Evolutionary conservation across 805 yeast species (phyloP).

Genomic region (Zygotorulaspora florentina): DNA sequence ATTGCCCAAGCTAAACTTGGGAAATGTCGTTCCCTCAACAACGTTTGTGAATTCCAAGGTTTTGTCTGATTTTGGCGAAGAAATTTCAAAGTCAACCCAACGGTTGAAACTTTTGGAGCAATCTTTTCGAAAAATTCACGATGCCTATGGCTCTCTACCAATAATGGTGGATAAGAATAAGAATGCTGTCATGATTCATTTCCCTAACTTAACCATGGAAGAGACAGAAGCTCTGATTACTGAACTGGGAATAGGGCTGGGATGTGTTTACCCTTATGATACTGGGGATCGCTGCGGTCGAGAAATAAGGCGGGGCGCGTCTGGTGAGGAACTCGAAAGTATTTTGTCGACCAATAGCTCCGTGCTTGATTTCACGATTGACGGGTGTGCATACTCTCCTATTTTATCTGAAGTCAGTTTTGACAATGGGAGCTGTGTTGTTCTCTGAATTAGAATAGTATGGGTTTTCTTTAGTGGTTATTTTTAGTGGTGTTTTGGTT

Average conservation of each 20-base stretch:
- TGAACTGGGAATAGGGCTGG: constrained; percentile 58
- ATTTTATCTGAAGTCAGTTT: constrained; percentile 6
- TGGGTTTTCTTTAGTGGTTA: neutral
- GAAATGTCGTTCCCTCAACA: constrained; percentile 36
- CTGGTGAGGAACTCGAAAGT: constrained; percentile 2
- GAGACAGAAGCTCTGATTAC: constrained; percentile 53
- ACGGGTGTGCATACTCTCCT: constrained; percentile 2
- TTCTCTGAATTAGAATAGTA: neutral
- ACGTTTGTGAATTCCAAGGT: constrained; percentile 44
- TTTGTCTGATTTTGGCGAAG: constrained; percentile 37
- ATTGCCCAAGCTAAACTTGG: constrained; percentile 37
- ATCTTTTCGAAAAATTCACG: constrained; percentile 44
- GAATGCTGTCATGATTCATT: constrained; percentile 47
- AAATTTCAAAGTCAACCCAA: constrained; percentile 37
- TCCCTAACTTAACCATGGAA: constrained; percentile 63
- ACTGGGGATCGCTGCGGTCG: neutral
- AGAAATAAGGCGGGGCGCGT: neutral
- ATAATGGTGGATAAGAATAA: constrained; percentile 43
- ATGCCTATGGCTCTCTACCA: constrained; percentile 62
- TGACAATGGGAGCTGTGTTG: constrained; percentile 3
- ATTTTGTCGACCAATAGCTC: constrained; percentile 6
- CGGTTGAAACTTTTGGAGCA: constrained; percentile 42
- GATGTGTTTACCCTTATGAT: constrained; percentile 44
- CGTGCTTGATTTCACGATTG: constrained; percentile 2
- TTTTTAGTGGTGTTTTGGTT: neutral